A percentile compares a stretch with the other conserved stretches of the same genome.
Conservation (phyloP, 2,329 filamentous ascomycete species). For the Scedosporium boydii region DNA sequence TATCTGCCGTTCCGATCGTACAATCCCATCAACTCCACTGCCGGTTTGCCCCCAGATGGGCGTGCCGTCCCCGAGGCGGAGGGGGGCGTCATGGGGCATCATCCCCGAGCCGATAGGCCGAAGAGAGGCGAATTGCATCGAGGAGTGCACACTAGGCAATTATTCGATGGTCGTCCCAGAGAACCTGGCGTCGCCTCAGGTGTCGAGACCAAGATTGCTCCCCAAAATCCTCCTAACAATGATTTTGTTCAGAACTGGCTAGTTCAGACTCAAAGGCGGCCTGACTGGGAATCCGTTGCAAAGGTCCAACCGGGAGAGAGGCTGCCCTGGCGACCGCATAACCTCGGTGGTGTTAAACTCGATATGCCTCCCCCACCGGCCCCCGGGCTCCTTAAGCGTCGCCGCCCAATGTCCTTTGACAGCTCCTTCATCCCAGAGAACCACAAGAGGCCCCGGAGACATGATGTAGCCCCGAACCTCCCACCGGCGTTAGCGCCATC, state of each 20-base stretch:
- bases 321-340: constrained; percentile 1
- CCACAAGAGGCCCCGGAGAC: not conserved
- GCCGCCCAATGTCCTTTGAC: not conserved
- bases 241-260: constrained; percentile 4
- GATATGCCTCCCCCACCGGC: not conserved
- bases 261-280: constrained; percentile 1
- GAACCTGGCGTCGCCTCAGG: not conserved
- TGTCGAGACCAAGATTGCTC: not conserved
- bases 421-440: constrained; percentile 4
- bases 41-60: too few species aligned
- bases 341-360: not conserved
- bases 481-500: not conserved
- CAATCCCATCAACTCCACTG: too few species aligned
- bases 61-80: too few species aligned
- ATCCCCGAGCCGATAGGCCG: too few species aligned
- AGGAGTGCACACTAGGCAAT: too few species aligned
- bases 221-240: not conserved
- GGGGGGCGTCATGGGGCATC: too few species aligned
- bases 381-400: not conserved
- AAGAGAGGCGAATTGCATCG: too few species aligned
- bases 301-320: not conserved
- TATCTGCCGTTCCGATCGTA: too few species aligned
- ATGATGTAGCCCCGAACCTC: not conserved
- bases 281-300: not conserved
- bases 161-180: not conserved